Conservation (phyloP, 1,139 yeast genomes). For the Magnusiomyces paraingens region DNA sequence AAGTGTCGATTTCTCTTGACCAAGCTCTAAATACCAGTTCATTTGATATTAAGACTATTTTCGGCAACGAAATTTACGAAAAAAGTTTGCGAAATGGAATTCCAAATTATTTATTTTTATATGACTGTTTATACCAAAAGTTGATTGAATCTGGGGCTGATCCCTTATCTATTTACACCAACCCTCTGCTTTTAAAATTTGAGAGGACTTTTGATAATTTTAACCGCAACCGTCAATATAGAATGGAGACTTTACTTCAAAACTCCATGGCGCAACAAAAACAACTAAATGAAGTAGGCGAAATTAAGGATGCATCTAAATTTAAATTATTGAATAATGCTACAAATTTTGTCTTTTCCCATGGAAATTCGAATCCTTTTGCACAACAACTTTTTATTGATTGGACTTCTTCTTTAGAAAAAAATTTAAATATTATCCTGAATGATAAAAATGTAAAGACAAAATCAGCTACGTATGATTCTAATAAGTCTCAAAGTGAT, state of each 20-base stretch:
- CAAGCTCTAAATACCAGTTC: slow-evolving; percentile 5
- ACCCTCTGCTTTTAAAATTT: slow-evolving; percentile 34
- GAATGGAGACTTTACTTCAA: slow-evolving; percentile 19
- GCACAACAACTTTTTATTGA: background rate
- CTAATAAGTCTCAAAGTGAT: no score
- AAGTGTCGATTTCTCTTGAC: slow-evolving; percentile 8
- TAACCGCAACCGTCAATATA: slow-evolving; percentile 63
- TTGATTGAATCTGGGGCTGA: no score
- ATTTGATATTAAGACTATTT: slow-evolving; percentile 11
- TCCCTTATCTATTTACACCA: no score
- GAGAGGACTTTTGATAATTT: slow-evolving; percentile 58
- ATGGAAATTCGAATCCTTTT: background rate
- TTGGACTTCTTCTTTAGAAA: background rate
- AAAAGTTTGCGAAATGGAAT: slow-evolving; percentile 15
- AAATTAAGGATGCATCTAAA: background rate
- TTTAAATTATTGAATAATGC: background rate
- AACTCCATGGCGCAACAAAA: background rate
- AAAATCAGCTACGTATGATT: background rate
- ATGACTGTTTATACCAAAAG: slow-evolving; percentile 32
- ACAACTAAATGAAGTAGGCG: background rate
- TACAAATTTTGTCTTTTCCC: background rate
- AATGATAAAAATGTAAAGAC: background rate
- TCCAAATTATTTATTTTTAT: slow-evolving; percentile 21
- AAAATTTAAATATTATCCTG: background rate
- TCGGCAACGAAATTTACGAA: slow-evolving; percentile 10